Evolutionary conservation across 2,329 filamentous ascomycete genomes (phyloP).

Genomic region (Sporothrix dimorphospora): DNA sequence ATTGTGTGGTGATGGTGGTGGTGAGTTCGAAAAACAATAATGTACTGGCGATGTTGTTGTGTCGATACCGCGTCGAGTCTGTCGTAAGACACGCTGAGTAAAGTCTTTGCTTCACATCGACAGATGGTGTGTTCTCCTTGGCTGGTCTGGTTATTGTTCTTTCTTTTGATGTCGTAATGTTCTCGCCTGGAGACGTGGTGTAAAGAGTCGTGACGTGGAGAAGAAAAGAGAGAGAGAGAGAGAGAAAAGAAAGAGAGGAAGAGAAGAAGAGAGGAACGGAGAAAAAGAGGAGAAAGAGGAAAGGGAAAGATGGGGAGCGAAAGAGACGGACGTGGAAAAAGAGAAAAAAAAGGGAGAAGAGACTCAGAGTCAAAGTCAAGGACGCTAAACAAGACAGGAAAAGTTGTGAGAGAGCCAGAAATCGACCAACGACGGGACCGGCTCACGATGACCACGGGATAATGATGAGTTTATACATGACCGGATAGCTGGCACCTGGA

Average conservation of each 20-base stretch:
- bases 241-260: neutral
- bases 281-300: neutral
- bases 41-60: neutral
- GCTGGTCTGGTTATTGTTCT: neutral
- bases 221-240: neutral
- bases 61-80: neutral
- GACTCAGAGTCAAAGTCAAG: neutral
- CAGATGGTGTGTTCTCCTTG: neutral
- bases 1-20: neutral
- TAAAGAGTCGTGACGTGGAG: neutral
- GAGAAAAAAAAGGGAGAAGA: neutral
- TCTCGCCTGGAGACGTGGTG: neutral
- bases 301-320: neutral
- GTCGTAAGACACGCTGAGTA: constrained; percentile 11
- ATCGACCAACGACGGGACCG: neutral
- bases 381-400: neutral
- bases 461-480: constrained; percentile 23
- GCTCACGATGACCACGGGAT: constrained; percentile 25
- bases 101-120: neutral
- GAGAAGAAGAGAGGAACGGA: neutral
- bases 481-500: constrained; percentile 18
- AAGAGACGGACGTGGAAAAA: neutral
- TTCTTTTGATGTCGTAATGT: neutral
- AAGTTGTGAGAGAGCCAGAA: constrained; percentile 12
- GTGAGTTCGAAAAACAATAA: neutral